Evolutionary conservation across 2,329 filamentous ascomycete genomes (phyloP).

Genomic region (Cytospora piceae): DNA sequence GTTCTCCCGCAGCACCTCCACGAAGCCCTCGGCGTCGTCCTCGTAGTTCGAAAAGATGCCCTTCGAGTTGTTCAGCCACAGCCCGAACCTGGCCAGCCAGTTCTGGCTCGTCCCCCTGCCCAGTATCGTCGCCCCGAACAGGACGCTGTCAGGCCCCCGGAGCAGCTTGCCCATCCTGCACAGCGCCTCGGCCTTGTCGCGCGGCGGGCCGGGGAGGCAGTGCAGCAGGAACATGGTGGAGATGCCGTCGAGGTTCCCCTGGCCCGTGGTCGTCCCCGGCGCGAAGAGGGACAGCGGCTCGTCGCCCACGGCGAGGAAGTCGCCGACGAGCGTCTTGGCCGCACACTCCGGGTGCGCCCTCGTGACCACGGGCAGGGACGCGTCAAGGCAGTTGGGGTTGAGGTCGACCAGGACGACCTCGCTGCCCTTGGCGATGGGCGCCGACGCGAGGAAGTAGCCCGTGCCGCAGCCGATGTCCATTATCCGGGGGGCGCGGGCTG

Average conservation of each 20-base stretch:
- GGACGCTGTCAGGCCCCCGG: not conserved
- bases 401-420: conserved; percentile 1
- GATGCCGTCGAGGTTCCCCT: not conserved
- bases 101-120: not conserved
- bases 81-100: not conserved
- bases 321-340: not conserved
- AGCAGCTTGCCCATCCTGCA: not conserved
- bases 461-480: not conserved
- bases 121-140: not conserved
- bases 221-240: not conserved
- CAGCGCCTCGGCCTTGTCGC: not conserved
- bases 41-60: not conserved
- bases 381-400: not conserved
- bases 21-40: not conserved
- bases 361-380: not conserved
- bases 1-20: not conserved
- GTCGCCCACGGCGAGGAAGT: not conserved
- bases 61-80: not conserved
- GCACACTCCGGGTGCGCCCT: not conserved
- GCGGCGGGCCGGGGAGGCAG: not conserved
- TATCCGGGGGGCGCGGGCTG: not conserved
- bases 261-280: not conserved
- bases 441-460: conserved; percentile 1
- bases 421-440: not conserved
- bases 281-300: conserved; percentile 2